Base-by-base conservation (phyloP, 2,329 filamentous ascomycete species). In the Cladosporium colombiae region DNA sequence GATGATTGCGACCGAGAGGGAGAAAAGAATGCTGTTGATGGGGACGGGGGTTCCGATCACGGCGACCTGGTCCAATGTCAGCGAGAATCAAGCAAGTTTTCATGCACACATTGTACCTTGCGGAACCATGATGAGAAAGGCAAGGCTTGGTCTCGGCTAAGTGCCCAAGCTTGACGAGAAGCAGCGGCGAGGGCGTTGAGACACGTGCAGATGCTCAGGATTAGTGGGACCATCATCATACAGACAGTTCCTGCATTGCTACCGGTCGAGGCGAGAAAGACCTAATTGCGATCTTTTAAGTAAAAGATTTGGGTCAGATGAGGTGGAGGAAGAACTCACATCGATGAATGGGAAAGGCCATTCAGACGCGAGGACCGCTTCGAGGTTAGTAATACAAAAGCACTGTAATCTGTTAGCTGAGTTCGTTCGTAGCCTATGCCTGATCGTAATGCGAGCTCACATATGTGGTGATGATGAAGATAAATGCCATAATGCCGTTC, bases 381-480 rank as follows among this genome's bases (percentile, higher is more conserved):
- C 60, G 13, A 63, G 13, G 11, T 63, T 25, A 10, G 60, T 63
- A 25, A 63, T 63, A 33, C 60, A 63, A 31, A 53, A 63, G 49
- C 49, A 53, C 60, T 63, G 21, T 14, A 13, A 21, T 11, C 37
- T 40, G 13, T 63, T 29, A 63, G 49, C 16, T 2, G 18, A 21
- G 6, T 72, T 73, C 29, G 76, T 70, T 70, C 10, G 31, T 25
- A 13, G 35, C 14, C 2, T 6, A 40, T 5, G 3, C 11, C 11
- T 6, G 27, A 55, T 6, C 46, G 33, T 23, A 14, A 8, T 5
- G 13, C 3, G 23, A 14, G 8, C 60, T 44, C 25, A 63, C 60
- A 53, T 69, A 71, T 49, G 68, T 71, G 57, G 68, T 71, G 57
- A 73, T 69, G 44, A 72, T 65, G 68, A 69, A 69, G 60, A 67